Base-by-base conservation (phyloP, 1,284 basidiomycete genomes). In the Athelia psychrophila region DNA sequence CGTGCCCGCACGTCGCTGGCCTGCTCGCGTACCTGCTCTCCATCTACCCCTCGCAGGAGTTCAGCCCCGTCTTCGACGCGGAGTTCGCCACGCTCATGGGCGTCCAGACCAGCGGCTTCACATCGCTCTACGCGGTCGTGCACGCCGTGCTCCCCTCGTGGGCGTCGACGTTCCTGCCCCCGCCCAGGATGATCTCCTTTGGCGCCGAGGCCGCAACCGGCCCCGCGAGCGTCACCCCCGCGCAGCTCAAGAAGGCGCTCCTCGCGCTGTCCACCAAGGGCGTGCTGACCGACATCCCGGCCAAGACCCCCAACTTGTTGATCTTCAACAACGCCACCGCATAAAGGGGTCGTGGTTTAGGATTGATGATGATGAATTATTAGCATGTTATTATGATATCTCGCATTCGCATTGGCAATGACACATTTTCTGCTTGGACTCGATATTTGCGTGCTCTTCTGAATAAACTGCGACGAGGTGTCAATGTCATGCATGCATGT, bases 1-100 rank as follows among this genome's bases (percentile, higher is more conserved):
- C 84, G 3, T 81, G 81, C 6, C 83, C 83, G 47, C 83, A 86
- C 61, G 77, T 76, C 30, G 86, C 86, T 49, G 92, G 92, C 60
- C 70, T 93, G 42, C 72, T 91, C 50, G 91, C 92, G 23, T 95
- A 95, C 77, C 79, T 93, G 56, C 80, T 96, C 53, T 93, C 91
- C 19, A 78, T 91, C 60, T 85, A 90, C 69, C 86, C 86, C 16
- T 80, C 81, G 10, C 65, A 72, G 48, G 73, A 78, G 2, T 91
- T 91, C 67, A 63, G 80, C 64, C 80, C 82, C 13, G 60, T 64
- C 12, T 56, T 80, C 54, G 68, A 22, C 20, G 57, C 65, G 53
- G 58, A 61, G 23, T 56, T 65, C 25, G 55, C 60, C 50, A 59
- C 70, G 46, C 56, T 69, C 47, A 42, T 40, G 51, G n/a, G 51